These are phyloP conservation scores for Ganoderma meredithae DNA, from an alignment of 1,284 basidiomycete species.

Conservation along the genomic window DNA sequence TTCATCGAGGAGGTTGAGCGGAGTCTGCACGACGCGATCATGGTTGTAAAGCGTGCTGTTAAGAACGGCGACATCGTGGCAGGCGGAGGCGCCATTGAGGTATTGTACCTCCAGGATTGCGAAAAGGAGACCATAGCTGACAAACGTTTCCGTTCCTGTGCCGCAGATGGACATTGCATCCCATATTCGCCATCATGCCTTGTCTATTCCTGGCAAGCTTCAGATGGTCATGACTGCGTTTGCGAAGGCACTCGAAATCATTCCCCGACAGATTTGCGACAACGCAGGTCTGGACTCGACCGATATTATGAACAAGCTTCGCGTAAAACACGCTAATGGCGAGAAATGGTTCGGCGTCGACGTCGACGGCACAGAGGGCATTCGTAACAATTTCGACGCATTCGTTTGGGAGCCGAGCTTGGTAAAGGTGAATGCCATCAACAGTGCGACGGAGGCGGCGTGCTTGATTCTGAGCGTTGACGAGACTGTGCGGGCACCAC, in stretches of 20 bases:
- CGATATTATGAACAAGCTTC: slow-evolving; percentile 95
- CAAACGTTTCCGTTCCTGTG: slow-evolving; percentile 13
- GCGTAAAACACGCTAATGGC: slow-evolving; percentile 94
- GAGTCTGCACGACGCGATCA: slow-evolving; percentile 98
- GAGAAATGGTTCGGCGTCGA: slow-evolving; percentile 95
- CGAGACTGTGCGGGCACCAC: slow-evolving; percentile 93
- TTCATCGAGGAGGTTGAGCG: slow-evolving; percentile 99
- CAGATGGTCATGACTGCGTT: slow-evolving; percentile 96
- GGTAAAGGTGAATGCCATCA: slow-evolving; percentile 95
- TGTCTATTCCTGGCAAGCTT: slow-evolving; percentile 95
- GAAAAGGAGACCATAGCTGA: slow-evolving; percentile 16
- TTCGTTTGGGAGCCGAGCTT: slow-evolving; percentile 99
- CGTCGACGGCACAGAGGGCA: slow-evolving; percentile 88
- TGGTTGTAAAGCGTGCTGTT: slow-evolving; percentile 98
- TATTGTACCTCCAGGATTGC: slow-evolving; percentile 42
- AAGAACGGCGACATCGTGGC: slow-evolving; percentile 97
- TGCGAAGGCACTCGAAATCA: slow-evolving; percentile 96
- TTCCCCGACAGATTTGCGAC: slow-evolving; percentile 98
- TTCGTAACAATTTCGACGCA: slow-evolving; percentile 94
- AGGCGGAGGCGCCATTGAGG: slow-evolving; percentile 97
- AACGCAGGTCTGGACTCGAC: slow-evolving; percentile 99
- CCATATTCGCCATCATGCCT: slow-evolving; percentile 88
- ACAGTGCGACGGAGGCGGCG: slow-evolving; percentile 95
- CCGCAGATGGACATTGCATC: slow-evolving; percentile 95
- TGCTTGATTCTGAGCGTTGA: slow-evolving; percentile 95